Evolutionary conservation across 1,284 basidiomycete species (phyloP).

Genomic region (Moniliophthora roreri): DNA sequence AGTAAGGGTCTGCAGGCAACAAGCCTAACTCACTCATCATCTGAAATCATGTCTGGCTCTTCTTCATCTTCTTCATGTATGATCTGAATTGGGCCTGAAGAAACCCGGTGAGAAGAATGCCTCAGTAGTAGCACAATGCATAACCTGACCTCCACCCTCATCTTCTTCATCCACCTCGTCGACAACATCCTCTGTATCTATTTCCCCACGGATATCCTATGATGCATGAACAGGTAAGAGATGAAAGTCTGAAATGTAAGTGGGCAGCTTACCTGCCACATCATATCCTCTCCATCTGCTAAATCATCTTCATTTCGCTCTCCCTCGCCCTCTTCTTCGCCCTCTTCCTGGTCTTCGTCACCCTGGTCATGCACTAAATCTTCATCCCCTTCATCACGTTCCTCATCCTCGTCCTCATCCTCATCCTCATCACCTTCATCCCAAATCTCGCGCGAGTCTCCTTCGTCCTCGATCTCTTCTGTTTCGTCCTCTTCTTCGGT

Average conservation of each 20-base stretch:
- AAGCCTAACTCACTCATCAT: conserved; percentile 55
- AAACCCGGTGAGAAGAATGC: conserved; percentile 12
- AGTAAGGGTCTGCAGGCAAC: too few species aligned
- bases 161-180: conserved; percentile 58
- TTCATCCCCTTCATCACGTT: conserved; percentile 44
- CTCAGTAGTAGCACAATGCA: not conserved
- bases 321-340: conserved; percentile 39
- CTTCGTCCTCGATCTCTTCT: conserved; percentile 59
- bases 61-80: conserved; percentile 57
- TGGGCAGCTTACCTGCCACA: conserved; percentile 70
- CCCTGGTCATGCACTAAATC: conserved; percentile 48
- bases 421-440: conserved; percentile 62
- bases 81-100: conserved; percentile 50
- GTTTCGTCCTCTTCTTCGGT: conserved; percentile 69
- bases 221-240: not conserved
- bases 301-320: conserved; percentile 36
- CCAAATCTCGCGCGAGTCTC: conserved; percentile 65
- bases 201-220: conserved; percentile 60
- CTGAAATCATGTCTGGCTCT: conserved; percentile 69
- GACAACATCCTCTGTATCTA: conserved; percentile 45
- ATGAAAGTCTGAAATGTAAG: too few species aligned
- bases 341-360: conserved; percentile 57
- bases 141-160: conserved; percentile 42
- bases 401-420: conserved; percentile 59
- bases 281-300: conserved; percentile 54